A percentile compares a stretch with the other conserved stretches of the same genome.
phyloP scores from a whole-genome alignment of 73 alveolate genomes.

The Paramecium caudatum region DNA sequence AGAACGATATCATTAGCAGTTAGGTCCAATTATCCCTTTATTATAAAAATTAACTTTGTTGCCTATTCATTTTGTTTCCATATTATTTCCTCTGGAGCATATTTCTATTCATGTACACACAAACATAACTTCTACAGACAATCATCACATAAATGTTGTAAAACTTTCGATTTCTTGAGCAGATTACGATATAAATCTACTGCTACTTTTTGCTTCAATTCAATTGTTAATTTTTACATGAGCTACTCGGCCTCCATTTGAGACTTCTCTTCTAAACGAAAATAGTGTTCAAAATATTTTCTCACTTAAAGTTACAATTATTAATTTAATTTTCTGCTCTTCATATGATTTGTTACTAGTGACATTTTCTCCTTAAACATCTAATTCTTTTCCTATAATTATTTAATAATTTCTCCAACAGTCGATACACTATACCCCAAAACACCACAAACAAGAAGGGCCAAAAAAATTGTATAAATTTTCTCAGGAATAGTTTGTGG shows the following conservation, averaged over 20 bases:
- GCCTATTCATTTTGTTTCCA: conserved; percentile 28
- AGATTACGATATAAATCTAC: conserved; percentile 20
- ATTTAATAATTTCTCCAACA: conserved; percentile 33
- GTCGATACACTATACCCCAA: conserved; percentile 55
- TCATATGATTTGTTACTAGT: background rate
- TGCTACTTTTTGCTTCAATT: conserved; percentile 38
- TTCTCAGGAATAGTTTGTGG: conserved; percentile 70
- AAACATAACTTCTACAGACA: conserved; percentile 21
- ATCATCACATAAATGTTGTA: background rate
- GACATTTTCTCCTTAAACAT: conserved; percentile 48
- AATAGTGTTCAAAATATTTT: conserved; percentile 52
- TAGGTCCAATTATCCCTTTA: conserved; percentile 11
- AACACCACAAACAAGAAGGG: conserved; percentile 63
- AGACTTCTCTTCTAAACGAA: background rate
- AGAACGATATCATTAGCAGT: background rate
- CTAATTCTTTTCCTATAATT: conserved; percentile 14
- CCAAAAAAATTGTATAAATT: conserved; percentile 48
- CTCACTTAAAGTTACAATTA: conserved; percentile 38
- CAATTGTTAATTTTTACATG: conserved; percentile 20
- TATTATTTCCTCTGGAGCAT: conserved; percentile 54
- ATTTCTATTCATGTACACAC: conserved; percentile 16
- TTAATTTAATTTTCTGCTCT: background rate
- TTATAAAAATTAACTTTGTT: conserved; percentile 31
- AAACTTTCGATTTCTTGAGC: conserved; percentile 22
- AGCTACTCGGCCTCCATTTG: conserved; percentile 31